Evolutionary conservation across 148 eudicot species (phyloP), one percentile per base, ranked within the genome.

Genomic region (Amaranthus cruentus): DNA sequence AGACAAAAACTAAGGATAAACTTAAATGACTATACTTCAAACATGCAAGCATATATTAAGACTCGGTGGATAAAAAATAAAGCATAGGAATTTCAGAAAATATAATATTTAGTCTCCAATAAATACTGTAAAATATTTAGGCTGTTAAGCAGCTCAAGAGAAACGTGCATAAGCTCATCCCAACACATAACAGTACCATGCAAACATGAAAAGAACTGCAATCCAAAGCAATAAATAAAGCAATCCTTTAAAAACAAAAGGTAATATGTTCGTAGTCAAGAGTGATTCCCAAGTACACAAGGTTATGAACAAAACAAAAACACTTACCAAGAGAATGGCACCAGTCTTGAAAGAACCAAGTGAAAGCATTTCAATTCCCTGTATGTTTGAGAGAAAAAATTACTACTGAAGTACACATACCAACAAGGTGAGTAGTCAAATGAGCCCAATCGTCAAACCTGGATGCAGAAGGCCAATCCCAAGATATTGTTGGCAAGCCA

Each of bases 281-380:
- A 64, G 68, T 51, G 21, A 58, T 59, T 3, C 51, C 42, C 10
- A 62, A 68, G 66, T 13, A 62, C 6, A 49, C n/a, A 55, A 12
- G 14, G 63, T 47, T 13, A 43, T 3, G 50, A 47, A 51, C 14
- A n/a, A 51, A 51, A 62, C 50, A 73, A 46, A 21, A 10, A 28
- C 2, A 55, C 90, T 84, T 81, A 92, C 97, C 92, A 96, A 84
- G 60, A 96, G 87, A 81, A 96, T 96, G 72, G 94, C 96, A 64
- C 99, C 99, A 72, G 90, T 92, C 89, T 96, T 96, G 80, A 96
- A 96, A 58, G 99, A 96, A 21, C 99, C 97, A 72, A 96, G 94
- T 50, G 99, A 96, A 76, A 96, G 90, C 99, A 92, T 96, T 81
- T 96, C 99, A 73, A 96, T 92, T 70, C 99, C 99, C 99, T 92